phyloP scores from a whole-genome alignment of 805 yeast species.

The Allodekkera sacchari region DNA sequence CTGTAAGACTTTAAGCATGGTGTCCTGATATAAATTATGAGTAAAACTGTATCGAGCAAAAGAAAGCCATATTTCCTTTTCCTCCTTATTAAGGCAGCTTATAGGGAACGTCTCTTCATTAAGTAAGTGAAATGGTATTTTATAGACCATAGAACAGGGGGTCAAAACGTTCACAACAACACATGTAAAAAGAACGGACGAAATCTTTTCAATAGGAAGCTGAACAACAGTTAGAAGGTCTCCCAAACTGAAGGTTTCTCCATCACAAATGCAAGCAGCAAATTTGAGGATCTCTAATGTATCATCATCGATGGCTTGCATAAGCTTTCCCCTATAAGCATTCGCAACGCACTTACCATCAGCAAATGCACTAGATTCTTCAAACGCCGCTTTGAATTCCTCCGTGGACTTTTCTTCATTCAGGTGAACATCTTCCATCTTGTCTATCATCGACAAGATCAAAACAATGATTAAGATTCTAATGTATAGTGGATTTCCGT shows the following conservation, averaged over 20 bases:
- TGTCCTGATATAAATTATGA: slow-evolving; percentile 33
- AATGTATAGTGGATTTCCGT: slow-evolving; percentile 15
- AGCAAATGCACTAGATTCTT: background rate
- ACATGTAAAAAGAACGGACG: slow-evolving; percentile 26
- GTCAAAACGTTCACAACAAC: slow-evolving; percentile 25
- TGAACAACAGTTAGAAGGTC: slow-evolving; percentile 33
- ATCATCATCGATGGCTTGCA: slow-evolving; percentile 5
- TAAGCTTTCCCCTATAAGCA: slow-evolving; percentile 4
- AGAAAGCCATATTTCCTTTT: slow-evolving; percentile 28
- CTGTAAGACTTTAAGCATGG: slow-evolving; percentile 23
- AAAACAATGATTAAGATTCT: slow-evolving; percentile 28
- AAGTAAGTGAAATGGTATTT: slow-evolving; percentile 36
- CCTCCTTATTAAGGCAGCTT: slow-evolving; percentile 16
- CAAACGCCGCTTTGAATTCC: background rate
- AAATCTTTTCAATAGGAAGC: slow-evolving; percentile 25
- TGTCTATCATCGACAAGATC: slow-evolving; percentile 2
- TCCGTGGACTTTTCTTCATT: slow-evolving; percentile 1
- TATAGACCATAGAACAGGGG: slow-evolving; percentile 36
- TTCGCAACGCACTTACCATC: slow-evolving; percentile 3
- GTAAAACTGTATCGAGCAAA: slow-evolving; percentile 29
- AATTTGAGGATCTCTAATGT: slow-evolving; percentile 23
- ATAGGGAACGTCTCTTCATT: slow-evolving; percentile 12
- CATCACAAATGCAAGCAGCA: slow-evolving; percentile 35
- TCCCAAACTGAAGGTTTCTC: slow-evolving; percentile 28
- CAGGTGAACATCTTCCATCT: no score